Percentiles rank a stretch among this genome's conserved stretches.
Evolutionary conservation across 495 filamentous ascomycete species (phyloP).

Genomic region (Glonium stellatum): DNA sequence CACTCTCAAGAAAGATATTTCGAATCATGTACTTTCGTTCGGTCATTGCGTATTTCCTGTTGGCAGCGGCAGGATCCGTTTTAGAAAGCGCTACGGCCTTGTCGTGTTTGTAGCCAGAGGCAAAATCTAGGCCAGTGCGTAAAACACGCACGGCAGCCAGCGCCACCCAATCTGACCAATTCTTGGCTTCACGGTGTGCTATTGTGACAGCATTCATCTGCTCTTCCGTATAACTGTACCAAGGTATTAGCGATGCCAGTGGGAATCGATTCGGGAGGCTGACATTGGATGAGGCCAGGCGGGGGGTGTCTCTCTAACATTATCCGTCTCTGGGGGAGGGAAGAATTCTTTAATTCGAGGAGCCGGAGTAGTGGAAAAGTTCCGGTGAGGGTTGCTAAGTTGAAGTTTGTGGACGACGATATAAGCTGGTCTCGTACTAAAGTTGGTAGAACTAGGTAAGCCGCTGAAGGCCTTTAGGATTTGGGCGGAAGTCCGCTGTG

Average conservation of each 20-base stretch:
- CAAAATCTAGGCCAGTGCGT: slow-evolving; percentile 60
- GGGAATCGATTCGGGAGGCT: slow-evolving; percentile 32
- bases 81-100: slow-evolving; percentile 41
- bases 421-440: slow-evolving; percentile 24
- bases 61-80: slow-evolving; percentile 36
- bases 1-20: slow-evolving; percentile 88
- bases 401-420: slow-evolving; percentile 22
- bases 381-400: slow-evolving; percentile 3
- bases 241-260: slow-evolving; percentile 38
- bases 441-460: slow-evolving; percentile 10
- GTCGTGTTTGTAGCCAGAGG: slow-evolving; percentile 66
- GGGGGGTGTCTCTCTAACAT: slow-evolving; percentile 40
- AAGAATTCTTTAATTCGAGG: slow-evolving; percentile 37
- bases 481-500: slow-evolving; percentile 30
- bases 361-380: slow-evolving; percentile 27
- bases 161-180: slow-evolving; percentile 63
- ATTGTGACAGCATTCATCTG: slow-evolving; percentile 58
- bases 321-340: slow-evolving; percentile 31
- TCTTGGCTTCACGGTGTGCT: slow-evolving; percentile 60
- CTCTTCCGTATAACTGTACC: slow-evolving; percentile 48
- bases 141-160: slow-evolving; percentile 54
- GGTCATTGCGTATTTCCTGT: slow-evolving; percentile 54
- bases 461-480: slow-evolving; percentile 31
- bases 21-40: slow-evolving; percentile 73
- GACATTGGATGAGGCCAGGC: slow-evolving; percentile 66